phyloP scores from a whole-genome alignment of 768 basidiomycete species.

The Rossbeevera mucosa region DNA sequence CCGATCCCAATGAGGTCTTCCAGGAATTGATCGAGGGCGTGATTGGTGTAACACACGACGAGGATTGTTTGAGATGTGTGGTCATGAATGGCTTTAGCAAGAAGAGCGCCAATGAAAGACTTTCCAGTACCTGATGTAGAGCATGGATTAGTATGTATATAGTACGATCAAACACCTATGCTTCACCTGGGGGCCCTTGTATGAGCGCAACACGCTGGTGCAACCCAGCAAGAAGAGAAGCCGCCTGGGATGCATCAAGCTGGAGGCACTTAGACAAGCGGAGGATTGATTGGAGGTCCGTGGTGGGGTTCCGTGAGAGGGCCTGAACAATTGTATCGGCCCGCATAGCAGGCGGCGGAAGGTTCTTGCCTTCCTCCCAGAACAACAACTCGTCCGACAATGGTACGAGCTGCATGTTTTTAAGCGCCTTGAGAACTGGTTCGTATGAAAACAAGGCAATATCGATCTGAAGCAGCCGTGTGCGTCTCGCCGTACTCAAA shows the following conservation, averaged over 20 bases:
- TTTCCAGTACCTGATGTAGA: slow-evolving; percentile 59
- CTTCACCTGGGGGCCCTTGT: slow-evolving; percentile 66
- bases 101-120: slow-evolving; percentile 64
- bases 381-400: slow-evolving; percentile 50
- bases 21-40: slow-evolving; percentile 68
- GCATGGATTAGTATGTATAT: background rate
- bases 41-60: slow-evolving; percentile 72
- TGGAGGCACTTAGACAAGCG: slow-evolving; percentile 34
- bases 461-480: slow-evolving; percentile 55
- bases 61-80: slow-evolving; percentile 48
- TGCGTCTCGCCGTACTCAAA: slow-evolving; percentile 33
- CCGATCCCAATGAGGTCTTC: slow-evolving; percentile 58
- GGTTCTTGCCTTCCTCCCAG: slow-evolving; percentile 40
- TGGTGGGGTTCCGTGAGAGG: slow-evolving; percentile 29
- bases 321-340: slow-evolving; percentile 23
- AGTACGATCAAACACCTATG: background rate
- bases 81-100: slow-evolving; percentile 57
- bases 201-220: slow-evolving; percentile 56
- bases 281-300: slow-evolving; percentile 40
- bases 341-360: slow-evolving; percentile 5
- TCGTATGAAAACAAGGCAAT: slow-evolving; percentile 61
- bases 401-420: slow-evolving; percentile 44
- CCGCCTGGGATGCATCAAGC: slow-evolving; percentile 50
- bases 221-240: slow-evolving; percentile 47
- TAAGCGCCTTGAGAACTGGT: slow-evolving; percentile 56